phyloP scores from a whole-genome alignment of 2,329 filamentous ascomycete genomes.

The Drechslerella dactyloides region DNA sequence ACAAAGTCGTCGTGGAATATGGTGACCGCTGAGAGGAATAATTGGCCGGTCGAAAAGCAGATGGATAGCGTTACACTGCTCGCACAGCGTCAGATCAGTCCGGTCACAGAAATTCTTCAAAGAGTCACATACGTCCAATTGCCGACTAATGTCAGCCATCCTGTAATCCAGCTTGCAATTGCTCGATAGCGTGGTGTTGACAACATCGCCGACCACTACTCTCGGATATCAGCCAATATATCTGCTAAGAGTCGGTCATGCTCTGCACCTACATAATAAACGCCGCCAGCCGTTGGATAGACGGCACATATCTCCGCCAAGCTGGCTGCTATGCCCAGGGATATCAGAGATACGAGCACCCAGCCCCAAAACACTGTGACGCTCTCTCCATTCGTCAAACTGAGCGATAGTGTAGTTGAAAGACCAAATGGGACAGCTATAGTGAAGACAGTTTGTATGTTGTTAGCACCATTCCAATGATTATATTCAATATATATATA shows the following conservation, averaged over 20 bases:
- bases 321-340: conserved; percentile 69
- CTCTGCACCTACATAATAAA: conserved; percentile 65
- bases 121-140: conserved; percentile 67
- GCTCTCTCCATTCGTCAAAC: conserved; percentile 70
- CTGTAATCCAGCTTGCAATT: conserved; percentile 72
- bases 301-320: conserved; percentile 73
- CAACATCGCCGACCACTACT: conserved; percentile 68
- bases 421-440: conserved; percentile 69
- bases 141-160: conserved; percentile 74
- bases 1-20: conserved; percentile 73
- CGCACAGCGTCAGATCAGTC: neutral
- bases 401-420: conserved; percentile 72
- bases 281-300: conserved; percentile 71
- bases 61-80: conserved; percentile 64
- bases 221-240: neutral
- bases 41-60: conserved; percentile 74
- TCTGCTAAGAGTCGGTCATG: neutral
- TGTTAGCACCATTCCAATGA: neutral
- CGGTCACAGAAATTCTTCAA: neutral
- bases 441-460: neutral
- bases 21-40: conserved; percentile 71
- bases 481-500: neutral
- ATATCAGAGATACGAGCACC: conserved; percentile 70
- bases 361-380: conserved; percentile 75
- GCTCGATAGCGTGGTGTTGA: conserved; percentile 70